phyloP scores from a whole-genome alignment of 768 basidiomycete species.

The Podaxis sp. region DNA sequence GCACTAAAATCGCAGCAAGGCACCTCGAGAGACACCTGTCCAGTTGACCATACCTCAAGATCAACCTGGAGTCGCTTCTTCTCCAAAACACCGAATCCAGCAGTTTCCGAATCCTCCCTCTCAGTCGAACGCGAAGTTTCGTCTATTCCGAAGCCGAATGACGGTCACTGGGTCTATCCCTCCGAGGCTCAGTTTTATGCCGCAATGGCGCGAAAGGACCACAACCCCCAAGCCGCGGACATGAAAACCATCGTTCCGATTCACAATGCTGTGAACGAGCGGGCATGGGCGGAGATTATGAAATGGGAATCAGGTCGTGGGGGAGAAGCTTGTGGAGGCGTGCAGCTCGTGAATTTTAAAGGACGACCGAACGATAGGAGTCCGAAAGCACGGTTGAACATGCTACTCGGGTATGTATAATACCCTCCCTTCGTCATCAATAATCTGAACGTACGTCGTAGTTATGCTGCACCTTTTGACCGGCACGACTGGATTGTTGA shows the following conservation, averaged over 20 bases:
- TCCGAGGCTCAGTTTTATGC: constrained; percentile 98
- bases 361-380: constrained; percentile 81
- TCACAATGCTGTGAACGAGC: constrained; percentile 98
- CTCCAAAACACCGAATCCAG: constrained; percentile 25
- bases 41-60: constrained; percentile 39
- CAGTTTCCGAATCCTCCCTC: constrained; percentile 35
- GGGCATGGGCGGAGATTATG: constrained; percentile 81
- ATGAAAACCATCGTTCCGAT: constrained; percentile 97
- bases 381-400: constrained; percentile 79
- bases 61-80: constrained; percentile 46
- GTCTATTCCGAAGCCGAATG: constrained; percentile 76
- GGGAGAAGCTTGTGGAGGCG: constrained; percentile 77
- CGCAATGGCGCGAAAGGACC: constrained; percentile 95
- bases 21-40: constrained; percentile 30
- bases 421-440: constrained; percentile 25
- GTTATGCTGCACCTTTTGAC: constrained; percentile 94
- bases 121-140: constrained; percentile 80
- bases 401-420: constrained; percentile 72
- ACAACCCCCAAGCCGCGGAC: constrained; percentile 82
- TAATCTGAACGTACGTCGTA: constrained; percentile 31
- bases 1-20: constrained; percentile 22
- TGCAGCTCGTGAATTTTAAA: constrained; percentile 87
- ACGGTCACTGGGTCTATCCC: constrained; percentile 93
- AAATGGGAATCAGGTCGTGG: constrained; percentile 84
- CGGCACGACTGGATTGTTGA: constrained; percentile 97